Conservation (phyloP, 768 basidiomycete genomes). For the Tylopilus balloui region DNA sequence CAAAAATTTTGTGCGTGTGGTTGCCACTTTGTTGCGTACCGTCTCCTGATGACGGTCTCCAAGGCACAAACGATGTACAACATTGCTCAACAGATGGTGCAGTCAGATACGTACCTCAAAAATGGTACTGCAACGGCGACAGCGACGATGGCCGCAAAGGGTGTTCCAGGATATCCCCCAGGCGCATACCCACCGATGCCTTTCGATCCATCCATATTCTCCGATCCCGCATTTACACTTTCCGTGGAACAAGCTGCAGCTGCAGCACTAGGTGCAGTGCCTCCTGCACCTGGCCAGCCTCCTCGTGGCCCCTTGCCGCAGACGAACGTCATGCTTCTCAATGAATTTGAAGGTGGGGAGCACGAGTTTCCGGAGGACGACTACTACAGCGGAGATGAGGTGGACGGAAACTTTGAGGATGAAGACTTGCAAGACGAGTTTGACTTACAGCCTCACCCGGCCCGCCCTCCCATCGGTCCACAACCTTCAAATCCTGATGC, state of each 20-base stretch:
- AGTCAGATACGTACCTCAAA: constrained; percentile 38
- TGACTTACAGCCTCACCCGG: constrained; percentile 26
- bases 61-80: constrained; percentile 64
- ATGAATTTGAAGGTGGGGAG: constrained; percentile 36
- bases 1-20: constrained; percentile 57
- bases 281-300: constrained; percentile 29
- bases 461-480: constrained; percentile 16
- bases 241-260: constrained; percentile 48
- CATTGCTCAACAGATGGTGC: constrained; percentile 64
- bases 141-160: constrained; percentile 32
- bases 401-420: constrained; percentile 40
- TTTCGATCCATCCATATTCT: constrained; percentile 51
- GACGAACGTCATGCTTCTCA: constrained; percentile 36
- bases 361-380: constrained; percentile 39
- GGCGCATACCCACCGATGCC: constrained; percentile 41
- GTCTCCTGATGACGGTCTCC: constrained; percentile 30
- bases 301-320: constrained; percentile 31
- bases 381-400: constrained; percentile 46
- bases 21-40: constrained; percentile 20
- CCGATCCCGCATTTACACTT: constrained; percentile 48
- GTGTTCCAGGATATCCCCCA: constrained; percentile 37
- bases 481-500: constrained; percentile 23
- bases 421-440: constrained; percentile 33
- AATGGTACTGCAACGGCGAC: constrained; percentile 31
- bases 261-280: constrained; percentile 30